Evolutionary conservation across 441 rosid species (phyloP).

Genomic region (Arabidopsis lyrata): DNA sequence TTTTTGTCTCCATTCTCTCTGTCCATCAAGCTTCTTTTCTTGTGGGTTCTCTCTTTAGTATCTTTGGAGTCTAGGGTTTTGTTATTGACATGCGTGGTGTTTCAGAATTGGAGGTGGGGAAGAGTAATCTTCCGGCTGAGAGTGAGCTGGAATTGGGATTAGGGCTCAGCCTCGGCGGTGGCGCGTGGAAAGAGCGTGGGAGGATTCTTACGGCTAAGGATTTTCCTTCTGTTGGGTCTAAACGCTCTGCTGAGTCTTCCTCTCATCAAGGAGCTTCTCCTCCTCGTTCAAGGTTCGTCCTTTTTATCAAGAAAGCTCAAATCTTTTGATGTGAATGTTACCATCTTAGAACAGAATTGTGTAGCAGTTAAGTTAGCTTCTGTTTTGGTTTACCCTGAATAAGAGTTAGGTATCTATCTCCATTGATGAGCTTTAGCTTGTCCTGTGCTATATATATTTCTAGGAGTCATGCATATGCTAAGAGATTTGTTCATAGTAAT

Average conservation of each 20-base stretch:
- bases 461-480: too few relatives aligned
- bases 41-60: background rate
- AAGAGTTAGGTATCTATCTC: background rate
- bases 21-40: slow-evolving; percentile 1
- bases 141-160: slow-evolving; percentile 77
- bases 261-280: slow-evolving; percentile 55
- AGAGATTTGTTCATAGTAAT: too few relatives aligned
- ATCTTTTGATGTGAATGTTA: slow-evolving; percentile 21
- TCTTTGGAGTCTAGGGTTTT: slow-evolving; percentile 24
- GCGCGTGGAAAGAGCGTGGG: slow-evolving; percentile 71
- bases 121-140: slow-evolving; percentile 52
- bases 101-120: slow-evolving; percentile 48
- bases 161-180: slow-evolving; percentile 71
- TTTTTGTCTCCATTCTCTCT: slow-evolving; percentile 35
- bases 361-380: background rate
- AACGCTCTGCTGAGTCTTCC: slow-evolving; percentile 75
- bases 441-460: too few relatives aligned
- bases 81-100: slow-evolving; percentile 54
- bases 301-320: background rate
- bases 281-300: slow-evolving; percentile 60
- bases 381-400: slow-evolving; percentile 7
- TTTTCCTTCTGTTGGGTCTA: slow-evolving; percentile 65
- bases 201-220: slow-evolving; percentile 86
- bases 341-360: slow-evolving; percentile 13
- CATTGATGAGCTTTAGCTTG: too few relatives aligned